Evolutionary conservation across 2,329 filamentous ascomycete species (phyloP).

Genomic region (Chrysoporthe austroafricana): DNA sequence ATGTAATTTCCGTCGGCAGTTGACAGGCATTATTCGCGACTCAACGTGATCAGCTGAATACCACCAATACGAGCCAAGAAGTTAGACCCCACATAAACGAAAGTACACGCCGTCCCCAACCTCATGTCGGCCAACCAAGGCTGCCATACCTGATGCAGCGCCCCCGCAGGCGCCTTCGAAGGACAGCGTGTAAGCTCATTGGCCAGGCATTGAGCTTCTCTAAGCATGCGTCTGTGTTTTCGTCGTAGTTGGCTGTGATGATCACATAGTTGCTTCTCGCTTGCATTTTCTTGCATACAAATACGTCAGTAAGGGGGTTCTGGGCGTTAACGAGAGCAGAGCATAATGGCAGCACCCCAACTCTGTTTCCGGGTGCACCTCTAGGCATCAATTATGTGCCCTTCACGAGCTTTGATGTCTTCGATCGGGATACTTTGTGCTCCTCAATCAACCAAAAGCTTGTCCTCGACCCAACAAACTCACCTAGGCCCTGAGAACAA

Average conservation of each 20-base stretch:
- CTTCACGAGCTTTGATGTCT: background rate
- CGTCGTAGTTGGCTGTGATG: background rate
- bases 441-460: background rate
- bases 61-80: constrained; percentile 19
- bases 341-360: background rate
- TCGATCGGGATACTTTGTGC: background rate
- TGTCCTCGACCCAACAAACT: background rate
- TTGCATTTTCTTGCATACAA: background rate
- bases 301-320: background rate
- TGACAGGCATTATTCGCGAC: background rate
- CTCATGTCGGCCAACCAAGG: constrained; percentile 3
- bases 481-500: background rate
- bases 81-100: constrained; percentile 20
- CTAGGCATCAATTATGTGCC: background rate
- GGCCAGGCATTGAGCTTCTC: constrained; percentile 4
- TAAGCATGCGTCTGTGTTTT: background rate
- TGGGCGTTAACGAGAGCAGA: background rate
- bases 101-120: constrained; percentile 7
- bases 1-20: constrained; percentile 15
- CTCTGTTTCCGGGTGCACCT: background rate
- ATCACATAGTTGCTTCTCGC: background rate
- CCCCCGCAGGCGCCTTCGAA: constrained; percentile 8
- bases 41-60: background rate
- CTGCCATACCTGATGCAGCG: constrained; percentile 16
- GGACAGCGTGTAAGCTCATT: constrained; percentile 21